These are phyloP conservation scores for Suillus weaverae DNA, from an alignment of 768 basidiomycete species.

Conservation along the genomic window DNA sequence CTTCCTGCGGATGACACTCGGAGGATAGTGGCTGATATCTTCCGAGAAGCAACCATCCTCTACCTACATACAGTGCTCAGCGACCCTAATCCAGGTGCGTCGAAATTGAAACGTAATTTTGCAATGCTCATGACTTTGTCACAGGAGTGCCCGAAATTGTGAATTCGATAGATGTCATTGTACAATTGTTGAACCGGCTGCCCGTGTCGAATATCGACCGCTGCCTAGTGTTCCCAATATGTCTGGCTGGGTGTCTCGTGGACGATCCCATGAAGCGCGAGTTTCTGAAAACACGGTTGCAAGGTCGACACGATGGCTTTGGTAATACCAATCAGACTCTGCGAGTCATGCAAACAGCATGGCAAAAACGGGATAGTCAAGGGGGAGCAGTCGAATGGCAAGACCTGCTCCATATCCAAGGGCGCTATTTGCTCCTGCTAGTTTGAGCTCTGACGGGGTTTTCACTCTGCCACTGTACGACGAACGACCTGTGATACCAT, in stretches of 20 bases:
- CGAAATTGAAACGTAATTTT: slow-evolving; percentile 4
- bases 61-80: slow-evolving; percentile 73
- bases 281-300: slow-evolving; percentile 57
- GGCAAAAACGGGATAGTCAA: slow-evolving; percentile 63
- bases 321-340: slow-evolving; percentile 61
- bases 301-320: slow-evolving; percentile 53
- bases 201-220: slow-evolving; percentile 63
- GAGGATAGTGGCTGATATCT: slow-evolving; percentile 52
- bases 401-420: slow-evolving; percentile 43
- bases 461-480: not conserved
- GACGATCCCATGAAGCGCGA: slow-evolving; percentile 60
- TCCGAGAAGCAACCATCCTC: slow-evolving; percentile 62
- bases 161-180: slow-evolving; percentile 53
- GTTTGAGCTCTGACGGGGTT: slow-evolving; percentile 19
- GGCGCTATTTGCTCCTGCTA: slow-evolving; percentile 29
- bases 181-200: slow-evolving; percentile 53
- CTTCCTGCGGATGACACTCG: slow-evolving; percentile 44
- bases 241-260: slow-evolving; percentile 72
- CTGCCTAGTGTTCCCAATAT: slow-evolving; percentile 69
- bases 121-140: slow-evolving; percentile 11
- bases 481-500: not conserved
- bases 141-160: slow-evolving; percentile 73
- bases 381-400: slow-evolving; percentile 59
- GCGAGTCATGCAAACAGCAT: slow-evolving; percentile 65
- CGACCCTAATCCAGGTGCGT: slow-evolving; percentile 67